These are phyloP conservation scores for Capsella rubella DNA, from an alignment of 441 rosid genomes.

Conservation along the genomic window DNA sequence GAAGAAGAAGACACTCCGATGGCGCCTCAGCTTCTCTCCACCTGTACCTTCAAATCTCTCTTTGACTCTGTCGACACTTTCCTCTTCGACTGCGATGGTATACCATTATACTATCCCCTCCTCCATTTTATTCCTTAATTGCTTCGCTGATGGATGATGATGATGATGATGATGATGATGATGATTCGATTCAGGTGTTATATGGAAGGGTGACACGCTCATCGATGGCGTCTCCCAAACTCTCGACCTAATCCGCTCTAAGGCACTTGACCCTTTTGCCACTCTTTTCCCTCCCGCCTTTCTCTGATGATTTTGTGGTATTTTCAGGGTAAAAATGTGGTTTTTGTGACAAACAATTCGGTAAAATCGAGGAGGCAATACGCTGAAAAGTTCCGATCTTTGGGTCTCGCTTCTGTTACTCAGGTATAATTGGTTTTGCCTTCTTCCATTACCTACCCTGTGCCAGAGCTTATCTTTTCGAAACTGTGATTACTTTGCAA, in stretches of 20 bases:
- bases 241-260: constrained; percentile 74
- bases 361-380: constrained; percentile 76
- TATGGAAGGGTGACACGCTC: constrained; percentile 90
- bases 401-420: constrained; percentile 70
- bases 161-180: constrained; percentile 8
- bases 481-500: constrained; percentile 34
- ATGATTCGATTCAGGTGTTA: constrained; percentile 61
- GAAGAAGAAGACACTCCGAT: constrained; percentile 11
- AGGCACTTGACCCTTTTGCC: constrained; percentile 43
- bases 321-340: constrained; percentile 74
- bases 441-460: not conserved
- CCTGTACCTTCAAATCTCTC: constrained; percentile 53
- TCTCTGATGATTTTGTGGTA: not conserved
- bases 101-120: not conserved
- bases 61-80: constrained; percentile 83
- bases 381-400: constrained; percentile 69
- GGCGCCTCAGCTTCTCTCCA: constrained; percentile 59
- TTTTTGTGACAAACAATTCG: constrained; percentile 91
- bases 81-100: constrained; percentile 94
- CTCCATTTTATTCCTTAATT: not conserved
- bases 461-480: not conserved
- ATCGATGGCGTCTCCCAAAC: constrained; percentile 74
- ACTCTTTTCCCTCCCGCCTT: not conserved
- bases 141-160: not conserved
- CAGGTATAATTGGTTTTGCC: constrained; percentile 53